Evolutionary conservation across 441 rosid genomes (phyloP).

Genomic region (Flueggea neowawraea): DNA sequence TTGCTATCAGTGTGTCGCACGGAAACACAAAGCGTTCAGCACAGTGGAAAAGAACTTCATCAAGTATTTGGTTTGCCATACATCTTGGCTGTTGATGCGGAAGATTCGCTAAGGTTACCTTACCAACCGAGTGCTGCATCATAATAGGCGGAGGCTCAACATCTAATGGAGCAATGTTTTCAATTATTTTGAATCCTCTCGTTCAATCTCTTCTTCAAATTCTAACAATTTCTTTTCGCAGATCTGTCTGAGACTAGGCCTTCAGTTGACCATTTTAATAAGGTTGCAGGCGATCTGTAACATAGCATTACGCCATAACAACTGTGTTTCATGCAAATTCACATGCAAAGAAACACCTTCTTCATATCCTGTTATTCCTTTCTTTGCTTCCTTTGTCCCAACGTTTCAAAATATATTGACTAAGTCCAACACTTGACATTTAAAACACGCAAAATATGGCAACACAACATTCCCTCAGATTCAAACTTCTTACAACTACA

Average conservation of each 20-base stretch:
- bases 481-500: slow-evolving; percentile 9
- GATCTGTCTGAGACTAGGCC: not conserved
- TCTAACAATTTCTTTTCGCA: not conserved
- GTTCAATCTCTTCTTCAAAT: not conserved
- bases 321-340: not conserved
- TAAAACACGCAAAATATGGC: slow-evolving; percentile 4
- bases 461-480: slow-evolving; percentile 9
- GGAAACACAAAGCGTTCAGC: not conserved
- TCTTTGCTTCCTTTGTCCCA: slow-evolving; percentile 12
- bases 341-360: not conserved
- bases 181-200: not conserved
- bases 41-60: not conserved
- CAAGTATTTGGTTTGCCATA: not conserved
- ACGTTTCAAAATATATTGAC: slow-evolving; percentile 6
- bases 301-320: not conserved
- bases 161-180: not conserved
- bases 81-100: slow-evolving; percentile 35
- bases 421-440: not conserved
- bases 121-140: not conserved
- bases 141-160: not conserved
- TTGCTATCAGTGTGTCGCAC: slow-evolving; percentile 20
- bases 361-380: not conserved
- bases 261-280: not conserved
- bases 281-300: not conserved
- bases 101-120: slow-evolving; percentile 5